Evolutionary conservation across 768 basidiomycete species (phyloP), one percentile per base, ranked within the genome.

Genomic region (Lenzites betulinus): DNA sequence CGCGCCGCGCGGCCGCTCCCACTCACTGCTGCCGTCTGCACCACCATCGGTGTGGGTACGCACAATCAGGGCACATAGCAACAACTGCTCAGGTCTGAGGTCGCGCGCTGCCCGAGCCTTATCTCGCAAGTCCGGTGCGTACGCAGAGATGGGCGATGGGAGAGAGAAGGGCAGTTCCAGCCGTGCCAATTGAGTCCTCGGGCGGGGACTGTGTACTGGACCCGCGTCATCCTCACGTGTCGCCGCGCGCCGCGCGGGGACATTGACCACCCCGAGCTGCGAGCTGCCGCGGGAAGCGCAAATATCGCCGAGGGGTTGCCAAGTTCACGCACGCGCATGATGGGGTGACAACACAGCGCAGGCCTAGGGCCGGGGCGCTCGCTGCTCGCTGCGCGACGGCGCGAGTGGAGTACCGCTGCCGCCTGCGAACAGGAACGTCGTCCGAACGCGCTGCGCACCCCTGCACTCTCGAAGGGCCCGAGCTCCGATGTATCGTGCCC

Each of bases 171-270:
- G 30, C 36, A 58, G 56, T 33, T 58, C 56, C 56, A 42, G 48
- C 56, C 56, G 56, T 43, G 26, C 47, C 26, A 33, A 58, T 58
- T 50, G 20, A 58, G 41, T 51, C 48, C 46, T 25, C 20, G 46
- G n/a, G 25, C 44, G 16, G 30, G 6, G 30, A 11, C 11, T 11
- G 30, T 4, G 30, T 11, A 33, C 30, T 33, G 30, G 30, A 33
- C 30, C 30, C 30, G 30, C 30, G 30, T 33, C 30, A 11, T 33
- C 30, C 30, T 33, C 30, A 33, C 30, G 30, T 33, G 30, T 33
- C 30, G 30, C 30, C 30, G 11, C 11, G 11, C 42, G 48, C 50
- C 56, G 46, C 43, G 56, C 47, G 56, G 22, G 47, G 46, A 26
- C 22, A 28, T n/a, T 8, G 33, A 30, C 35, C 33, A 11, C 54